Base-by-base conservation (phyloP, 192 early-diverging fungal species). In the Allomyces javanicus region DNA sequence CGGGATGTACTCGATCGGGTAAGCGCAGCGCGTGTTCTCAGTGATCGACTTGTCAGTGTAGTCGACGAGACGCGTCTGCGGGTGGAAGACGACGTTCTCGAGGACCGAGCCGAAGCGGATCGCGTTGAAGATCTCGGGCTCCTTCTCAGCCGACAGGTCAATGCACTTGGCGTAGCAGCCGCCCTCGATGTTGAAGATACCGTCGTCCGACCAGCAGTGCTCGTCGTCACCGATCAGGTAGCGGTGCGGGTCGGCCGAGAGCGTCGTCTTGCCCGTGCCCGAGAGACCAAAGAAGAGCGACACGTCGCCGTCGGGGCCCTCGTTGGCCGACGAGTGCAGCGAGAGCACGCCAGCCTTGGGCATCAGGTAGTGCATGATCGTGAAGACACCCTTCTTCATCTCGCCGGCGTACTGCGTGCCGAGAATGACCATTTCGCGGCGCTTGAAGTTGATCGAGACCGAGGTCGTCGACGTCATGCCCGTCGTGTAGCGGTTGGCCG, bases 371-470 rank as follows among this genome's bases (percentile, higher is more conserved):
- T 98, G 93, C 95, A 98, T 96, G 63, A 98, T 91, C 25, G 93
- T 96, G 79, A 96, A 93, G 67, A 91, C 78, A 74, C 94, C 95
- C 87, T 98, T 98, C 81, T 98, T 98, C 95, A 98, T 98, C 79
- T 98, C 95, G 66, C 95, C 95, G 66, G 95, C 95, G 71, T 98
- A 98, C 76, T 96, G 89, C 67, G 93, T 93, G 62, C 95, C 95
- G 55, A 98, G 81, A 64, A 98, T 98, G 44, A 98, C 89, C 95
- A 98, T 98, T 77, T 98, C 91, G 33, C 74, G 73, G 75, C 89
- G 86, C 73, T 87, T 85, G 67, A 97, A 97, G 86, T 89, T 91
- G 75, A 97, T 78, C 24, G 90, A 81, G 61, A 97, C 87, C 65
- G 87, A 89, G 69, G 94, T 97, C 67, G 79, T 85, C 65, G 91